Evolutionary conservation across 83 land plant genomes (phyloP).

Genomic region (Diphasiastrum complanatum): DNA sequence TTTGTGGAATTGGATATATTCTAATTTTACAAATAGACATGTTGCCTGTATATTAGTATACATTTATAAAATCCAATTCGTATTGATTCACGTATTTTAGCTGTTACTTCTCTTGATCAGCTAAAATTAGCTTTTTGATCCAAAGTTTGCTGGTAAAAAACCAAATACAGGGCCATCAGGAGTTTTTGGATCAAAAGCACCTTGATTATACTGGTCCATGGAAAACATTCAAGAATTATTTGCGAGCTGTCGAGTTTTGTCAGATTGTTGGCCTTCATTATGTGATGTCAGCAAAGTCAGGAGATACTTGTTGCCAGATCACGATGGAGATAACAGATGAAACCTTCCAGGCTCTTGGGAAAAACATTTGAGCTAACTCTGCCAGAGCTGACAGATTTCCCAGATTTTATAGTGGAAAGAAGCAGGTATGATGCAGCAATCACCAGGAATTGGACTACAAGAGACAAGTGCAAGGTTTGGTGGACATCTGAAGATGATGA

Average conservation of each 20-base stretch:
- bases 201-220: constrained; percentile 58
- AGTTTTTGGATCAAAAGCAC: constrained; percentile 36
- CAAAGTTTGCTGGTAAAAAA: neutral
- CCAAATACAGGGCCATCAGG: constrained; percentile 79
- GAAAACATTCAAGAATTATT: constrained; percentile 30
- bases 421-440: constrained; percentile 65
- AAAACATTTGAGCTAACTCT: constrained; percentile 49
- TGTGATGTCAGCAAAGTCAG: constrained; percentile 45
- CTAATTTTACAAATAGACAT: too few species aligned
- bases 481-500: constrained; percentile 55
- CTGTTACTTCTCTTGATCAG: neutral
- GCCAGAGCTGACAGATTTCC: constrained; percentile 63
- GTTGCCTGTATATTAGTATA: too few species aligned
- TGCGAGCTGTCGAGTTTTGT: constrained; percentile 75
- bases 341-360: constrained; percentile 37
- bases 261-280: constrained; percentile 50
- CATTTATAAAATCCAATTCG: too few species aligned
- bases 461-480: constrained; percentile 89
- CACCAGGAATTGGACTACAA: constrained; percentile 50
- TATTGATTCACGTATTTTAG: neutral
- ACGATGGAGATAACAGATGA: constrained; percentile 54
- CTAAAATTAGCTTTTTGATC: neutral
- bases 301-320: constrained; percentile 65
- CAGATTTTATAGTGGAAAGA: constrained; percentile 74
- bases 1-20: too few species aligned